Base-by-base conservation (phyloP, 768 basidiomycete species). In the Dioszegia crocea region DNA sequence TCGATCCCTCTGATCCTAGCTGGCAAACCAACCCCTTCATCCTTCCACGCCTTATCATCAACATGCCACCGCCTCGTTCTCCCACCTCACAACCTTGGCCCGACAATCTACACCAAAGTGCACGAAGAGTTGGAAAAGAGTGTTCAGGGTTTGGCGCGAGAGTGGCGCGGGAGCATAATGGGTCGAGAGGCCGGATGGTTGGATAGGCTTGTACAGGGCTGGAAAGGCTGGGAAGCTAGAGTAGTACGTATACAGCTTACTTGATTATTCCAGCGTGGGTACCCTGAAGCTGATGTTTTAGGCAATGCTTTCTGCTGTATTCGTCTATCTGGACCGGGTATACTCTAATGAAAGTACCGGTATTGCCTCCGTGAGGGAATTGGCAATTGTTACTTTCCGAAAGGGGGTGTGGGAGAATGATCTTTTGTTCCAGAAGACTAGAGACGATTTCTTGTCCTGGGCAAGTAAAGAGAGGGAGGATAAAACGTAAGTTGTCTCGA, bases 321-420 rank as follows among this genome's bases (percentile, higher is more conserved):
- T 70, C 14, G 68, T 73, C 16, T 73, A 73, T 48, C 63, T 73
- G 17, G 71, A 73, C 56, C 17, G 66, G 36, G 62, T 73, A n/a
- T 64, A 69, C 38, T 44, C 50, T 16, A 58, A 36, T 41, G 61
- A 57, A n/a, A 10, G n/a, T 1, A 67, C 56, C 40, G 61, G 52
- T 1, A 44, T 65, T 2, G 38, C 48, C 3, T 61, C 62, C 17
- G 61, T 68, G 43, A 26, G 39, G 44, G 59, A 68, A 5, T 27
- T 70, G 8, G 64, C 68, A 2, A 63, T 66, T 17, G 53, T 38
- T 2, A 60, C 63, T 1, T 73, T 73, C 63, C 39, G 57, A 9
- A 63, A 63, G n/a, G 54, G 48, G 4, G 51, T 73, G 8, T 73
- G 71, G 71, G 68, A 67, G 39, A 66, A 70, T 36, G 66, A 70